Base-by-base conservation (phyloP, 495 filamentous ascomycete genomes). In the Neurospora cerealis region DNA sequence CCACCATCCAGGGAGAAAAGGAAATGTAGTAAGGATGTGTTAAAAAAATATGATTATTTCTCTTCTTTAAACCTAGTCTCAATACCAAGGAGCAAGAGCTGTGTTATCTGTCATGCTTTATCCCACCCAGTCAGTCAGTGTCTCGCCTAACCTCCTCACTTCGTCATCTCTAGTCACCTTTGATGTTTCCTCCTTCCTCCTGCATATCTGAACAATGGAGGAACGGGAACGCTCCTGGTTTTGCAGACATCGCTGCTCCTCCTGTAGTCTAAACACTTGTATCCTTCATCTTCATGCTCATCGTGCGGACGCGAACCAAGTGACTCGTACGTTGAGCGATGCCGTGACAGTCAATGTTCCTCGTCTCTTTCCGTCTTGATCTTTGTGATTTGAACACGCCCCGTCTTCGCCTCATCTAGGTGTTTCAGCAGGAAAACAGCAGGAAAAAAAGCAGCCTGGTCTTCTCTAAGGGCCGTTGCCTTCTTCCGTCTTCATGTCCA, bases 1-100 rank as follows among this genome's bases (percentile, higher is more conserved):
- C 96, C 69, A 99, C 96, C 8, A 94, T 99, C 69, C 93, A 98
- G 82, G 96, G 96, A 5, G 92, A 97, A 84, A 95, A 94, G 86
- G 85, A 37, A 62, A 72, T 13, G 69, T 17, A 48, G 9, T 38
- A 32, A 73, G 66, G 32, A 8, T 15, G 15, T 37, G 11, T 39
- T 10, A 7, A 4, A 72, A 28, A 6, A 34, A 34, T 3, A 46
- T 74, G 69, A 79, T 41, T 78, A 70, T 10, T 73, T 77, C 28
- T 76, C 34, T 71, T 41, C 70, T 46, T 32, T n/a, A 71, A n/a
- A 60, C 19, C 34, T 38, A 36, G 28, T 28, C 13, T 48, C 8
- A 32, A 38, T 24, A 24, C 34, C 71, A 69, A 66, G 54, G 28
- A 66, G 54, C 54, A 34, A 66, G 11, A 66, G 54, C 54, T 66